These are phyloP conservation scores for Starmerella floricola DNA, from an alignment of 805 yeast species.

Conservation along the genomic window DNA sequence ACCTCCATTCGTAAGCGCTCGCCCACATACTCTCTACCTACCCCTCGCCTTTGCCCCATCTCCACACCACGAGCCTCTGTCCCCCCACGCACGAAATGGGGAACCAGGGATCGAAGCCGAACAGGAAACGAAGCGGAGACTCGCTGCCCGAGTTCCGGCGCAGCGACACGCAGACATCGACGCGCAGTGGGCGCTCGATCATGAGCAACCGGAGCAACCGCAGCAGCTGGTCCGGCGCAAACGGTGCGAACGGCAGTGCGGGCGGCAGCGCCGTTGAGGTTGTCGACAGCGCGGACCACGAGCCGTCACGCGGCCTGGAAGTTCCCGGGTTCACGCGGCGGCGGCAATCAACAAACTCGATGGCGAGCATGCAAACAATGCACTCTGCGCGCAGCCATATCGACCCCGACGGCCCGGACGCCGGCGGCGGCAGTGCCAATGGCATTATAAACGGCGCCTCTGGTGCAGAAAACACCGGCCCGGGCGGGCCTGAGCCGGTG, in stretches of 20 bases:
- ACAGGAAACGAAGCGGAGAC: constrained; percentile 17
- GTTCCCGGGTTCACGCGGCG: constrained; percentile 4
- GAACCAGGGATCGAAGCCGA: constrained; percentile 28
- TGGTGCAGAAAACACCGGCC: not conserved
- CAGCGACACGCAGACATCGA: constrained; percentile 33
- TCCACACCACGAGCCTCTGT: not conserved
- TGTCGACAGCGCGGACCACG: not conserved
- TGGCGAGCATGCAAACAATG: constrained; percentile 18
- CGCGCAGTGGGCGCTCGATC: constrained; percentile 20
- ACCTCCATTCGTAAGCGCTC: too few relatives aligned
- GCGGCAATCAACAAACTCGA: constrained; percentile 15
- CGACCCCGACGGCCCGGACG: constrained; percentile 1
- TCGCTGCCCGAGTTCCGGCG: constrained; percentile 27
- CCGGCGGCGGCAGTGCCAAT: not conserved
- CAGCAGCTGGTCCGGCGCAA: constrained; percentile 5
- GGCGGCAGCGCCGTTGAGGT: not conserved
- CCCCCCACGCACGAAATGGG: constrained; percentile 29
- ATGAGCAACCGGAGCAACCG: constrained; percentile 18
- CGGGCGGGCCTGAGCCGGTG: constrained; percentile 1
- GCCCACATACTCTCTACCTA: not conserved
- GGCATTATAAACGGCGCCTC: constrained; percentile 6
- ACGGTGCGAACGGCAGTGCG: not conserved
- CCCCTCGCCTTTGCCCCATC: not conserved
- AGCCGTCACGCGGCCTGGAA: not conserved
- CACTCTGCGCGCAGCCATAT: constrained; percentile 17